A percentile compares a stretch with the other conserved stretches of the same genome.
phyloP scores from a whole-genome alignment of 495 filamentous ascomycete genomes.

The Rhizodiscina lignyota region DNA sequence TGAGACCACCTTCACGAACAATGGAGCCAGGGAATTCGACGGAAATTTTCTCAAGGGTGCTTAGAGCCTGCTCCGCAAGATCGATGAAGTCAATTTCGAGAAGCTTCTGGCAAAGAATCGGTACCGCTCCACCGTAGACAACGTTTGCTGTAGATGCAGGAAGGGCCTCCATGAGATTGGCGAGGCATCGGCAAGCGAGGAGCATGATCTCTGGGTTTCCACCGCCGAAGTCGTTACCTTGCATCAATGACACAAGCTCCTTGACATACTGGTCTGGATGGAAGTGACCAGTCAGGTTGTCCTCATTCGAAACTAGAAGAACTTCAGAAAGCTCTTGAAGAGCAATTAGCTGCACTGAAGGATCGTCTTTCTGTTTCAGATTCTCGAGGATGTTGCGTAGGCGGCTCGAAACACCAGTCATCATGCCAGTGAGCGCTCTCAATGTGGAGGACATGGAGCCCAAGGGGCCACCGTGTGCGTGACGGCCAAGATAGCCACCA shows the following conservation, averaged over 20 bases:
- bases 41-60: constrained; percentile 93
- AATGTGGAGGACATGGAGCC: constrained; percentile 65
- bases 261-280: constrained; percentile 89
- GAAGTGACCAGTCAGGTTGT: constrained; percentile 92
- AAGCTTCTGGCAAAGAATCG: constrained; percentile 83
- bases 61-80: constrained; percentile 89
- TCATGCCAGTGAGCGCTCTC: constrained; percentile 76
- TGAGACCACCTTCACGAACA: constrained; percentile 87
- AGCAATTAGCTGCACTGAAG: constrained; percentile 78
- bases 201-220: constrained; percentile 98
- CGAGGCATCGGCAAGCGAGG: constrained; percentile 86
- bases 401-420: constrained; percentile 63
- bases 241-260: constrained; percentile 84
- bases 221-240: constrained; percentile 68
- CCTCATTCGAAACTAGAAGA: constrained; percentile 84
- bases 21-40: constrained; percentile 92
- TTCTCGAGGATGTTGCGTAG: constrained; percentile 73
- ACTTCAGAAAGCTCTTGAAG: constrained; percentile 89
- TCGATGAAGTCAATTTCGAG: constrained; percentile 94
- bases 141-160: constrained; percentile 86
- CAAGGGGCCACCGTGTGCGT: constrained; percentile 36
- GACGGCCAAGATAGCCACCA: constrained; percentile 49
- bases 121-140: constrained; percentile 90
- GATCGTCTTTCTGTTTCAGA: constrained; percentile 73
- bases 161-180: constrained; percentile 95